Conservation (phyloP, 257 asterid genomes). For the Anisodus tanguticus region DNA sequence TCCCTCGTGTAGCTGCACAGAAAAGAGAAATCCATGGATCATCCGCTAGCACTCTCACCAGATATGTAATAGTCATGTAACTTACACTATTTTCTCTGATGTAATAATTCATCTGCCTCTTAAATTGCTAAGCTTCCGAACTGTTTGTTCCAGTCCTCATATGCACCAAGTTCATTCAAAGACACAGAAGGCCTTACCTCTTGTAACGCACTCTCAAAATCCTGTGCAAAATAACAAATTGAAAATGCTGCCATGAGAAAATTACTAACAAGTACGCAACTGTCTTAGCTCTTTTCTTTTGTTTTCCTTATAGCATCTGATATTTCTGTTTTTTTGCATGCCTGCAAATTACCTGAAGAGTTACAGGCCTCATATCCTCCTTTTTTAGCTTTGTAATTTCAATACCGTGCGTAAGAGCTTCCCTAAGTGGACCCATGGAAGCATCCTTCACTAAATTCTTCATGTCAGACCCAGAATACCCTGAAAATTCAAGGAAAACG, state of each 20-base stretch:
- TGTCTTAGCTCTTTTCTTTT: background rate
- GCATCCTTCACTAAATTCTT: conserved; percentile 99
- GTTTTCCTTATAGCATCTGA: background rate
- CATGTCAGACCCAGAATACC: conserved; percentile 99
- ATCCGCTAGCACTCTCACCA: background rate
- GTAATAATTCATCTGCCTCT: conserved; percentile 21
- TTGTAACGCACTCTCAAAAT: conserved; percentile 81
- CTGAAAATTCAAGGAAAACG: conserved; percentile 44
- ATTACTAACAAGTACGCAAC: background rate
- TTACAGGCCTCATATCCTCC: conserved; percentile 91
- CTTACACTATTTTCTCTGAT: background rate
- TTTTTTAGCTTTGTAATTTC: conserved; percentile 82
- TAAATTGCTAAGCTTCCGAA: conserved; percentile 90
- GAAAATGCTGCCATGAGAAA: conserved; percentile 8
- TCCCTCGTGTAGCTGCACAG: background rate
- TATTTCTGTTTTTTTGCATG: background rate
- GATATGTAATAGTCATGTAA: background rate
- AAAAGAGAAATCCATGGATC: background rate
- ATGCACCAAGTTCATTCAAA: conserved; percentile 72
- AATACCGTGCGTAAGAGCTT: conserved; percentile 77
- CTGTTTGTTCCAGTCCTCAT: conserved; percentile 89
- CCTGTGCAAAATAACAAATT: conserved; percentile 47
- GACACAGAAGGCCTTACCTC: conserved; percentile 98
- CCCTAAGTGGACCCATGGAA: conserved; percentile 97
- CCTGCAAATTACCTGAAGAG: conserved; percentile 60